Conservation (phyloP, 192 early-diverging fungal species). For the Coemansia reversa region DNA sequence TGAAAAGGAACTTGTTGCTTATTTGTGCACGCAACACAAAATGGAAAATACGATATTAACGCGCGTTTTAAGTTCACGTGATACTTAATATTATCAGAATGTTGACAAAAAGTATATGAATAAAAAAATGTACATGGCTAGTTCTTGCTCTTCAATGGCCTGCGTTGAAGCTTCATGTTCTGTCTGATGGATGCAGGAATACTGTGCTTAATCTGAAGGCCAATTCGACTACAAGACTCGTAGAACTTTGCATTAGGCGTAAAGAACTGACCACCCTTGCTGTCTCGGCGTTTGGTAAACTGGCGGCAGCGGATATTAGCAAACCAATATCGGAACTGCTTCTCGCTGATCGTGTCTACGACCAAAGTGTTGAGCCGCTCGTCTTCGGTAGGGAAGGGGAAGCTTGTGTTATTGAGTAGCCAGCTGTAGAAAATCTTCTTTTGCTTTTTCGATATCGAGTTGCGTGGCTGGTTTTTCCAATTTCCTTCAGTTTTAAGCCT, state of each 20-base stretch:
- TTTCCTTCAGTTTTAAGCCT: neutral
- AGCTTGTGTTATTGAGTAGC: slow-evolving; percentile 26
- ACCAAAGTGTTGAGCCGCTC: slow-evolving; percentile 23
- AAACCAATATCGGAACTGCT: slow-evolving; percentile 48
- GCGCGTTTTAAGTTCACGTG: neutral
- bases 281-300: slow-evolving; percentile 27
- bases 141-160: neutral
- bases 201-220: slow-evolving; percentile 11
- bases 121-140: slow-evolving; percentile 1
- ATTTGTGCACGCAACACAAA: neutral
- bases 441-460: slow-evolving; percentile 32
- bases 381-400: slow-evolving; percentile 32
- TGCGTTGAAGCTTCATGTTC: slow-evolving; percentile 16
- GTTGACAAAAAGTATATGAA: neutral
- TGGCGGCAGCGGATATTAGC: slow-evolving; percentile 47
- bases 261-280: slow-evolving; percentile 26
- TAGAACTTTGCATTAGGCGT: slow-evolving; percentile 46
- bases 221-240: slow-evolving; percentile 31
- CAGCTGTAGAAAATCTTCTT: slow-evolving; percentile 33
- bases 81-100: neutral
- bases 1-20: neutral
- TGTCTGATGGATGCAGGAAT: slow-evolving; percentile 18
- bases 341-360: slow-evolving; percentile 22
- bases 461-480: slow-evolving; percentile 42
- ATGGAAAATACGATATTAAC: neutral